Evolutionary conservation across 257 asterid species (phyloP).

Genomic region (Solanum arcanum): DNA sequence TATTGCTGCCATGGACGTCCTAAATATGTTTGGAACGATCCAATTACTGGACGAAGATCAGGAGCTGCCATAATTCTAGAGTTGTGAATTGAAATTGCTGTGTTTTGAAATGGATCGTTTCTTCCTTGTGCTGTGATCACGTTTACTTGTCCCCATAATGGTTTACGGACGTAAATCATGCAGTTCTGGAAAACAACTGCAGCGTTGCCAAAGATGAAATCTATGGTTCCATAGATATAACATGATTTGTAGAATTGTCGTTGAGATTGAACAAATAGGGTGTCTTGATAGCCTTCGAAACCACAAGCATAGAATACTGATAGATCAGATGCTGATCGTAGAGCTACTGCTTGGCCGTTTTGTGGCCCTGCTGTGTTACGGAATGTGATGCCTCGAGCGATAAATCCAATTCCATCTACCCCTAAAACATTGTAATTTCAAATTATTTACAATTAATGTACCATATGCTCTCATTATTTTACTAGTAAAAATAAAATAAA

Average conservation of each 20-base stretch:
- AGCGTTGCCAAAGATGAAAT: constrained; percentile 82
- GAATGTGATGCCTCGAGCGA: constrained; percentile 81
- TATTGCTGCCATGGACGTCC: constrained; percentile 83
- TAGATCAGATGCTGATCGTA: constrained; percentile 78
- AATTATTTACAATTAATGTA: neutral
- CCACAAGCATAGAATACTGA: constrained; percentile 72
- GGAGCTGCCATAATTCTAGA: constrained; percentile 47
- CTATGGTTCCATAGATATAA: constrained; percentile 60
- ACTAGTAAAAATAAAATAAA: neutral
- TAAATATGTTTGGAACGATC: constrained; percentile 30
- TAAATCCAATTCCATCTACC: constrained; percentile 65
- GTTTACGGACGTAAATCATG: constrained; percentile 58
- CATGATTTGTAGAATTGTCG: constrained; percentile 75
- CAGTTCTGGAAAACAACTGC: constrained; percentile 74
- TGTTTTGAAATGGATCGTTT: constrained; percentile 82
- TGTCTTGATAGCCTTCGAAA: constrained; percentile 88
- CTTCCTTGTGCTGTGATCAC: constrained; percentile 86
- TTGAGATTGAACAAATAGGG: constrained; percentile 65
- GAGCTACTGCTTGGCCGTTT: constrained; percentile 71
- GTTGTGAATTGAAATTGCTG: constrained; percentile 70
- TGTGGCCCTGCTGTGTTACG: constrained; percentile 71
- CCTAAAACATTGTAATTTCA: constrained; percentile 14
- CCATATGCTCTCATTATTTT: neutral
- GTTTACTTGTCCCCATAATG: constrained; percentile 57
- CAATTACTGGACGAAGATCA: constrained; percentile 40